Evolutionary conservation across 352 stramenopile genomes (phyloP).

Genomic region (Phytophthora ohioensis): DNA sequence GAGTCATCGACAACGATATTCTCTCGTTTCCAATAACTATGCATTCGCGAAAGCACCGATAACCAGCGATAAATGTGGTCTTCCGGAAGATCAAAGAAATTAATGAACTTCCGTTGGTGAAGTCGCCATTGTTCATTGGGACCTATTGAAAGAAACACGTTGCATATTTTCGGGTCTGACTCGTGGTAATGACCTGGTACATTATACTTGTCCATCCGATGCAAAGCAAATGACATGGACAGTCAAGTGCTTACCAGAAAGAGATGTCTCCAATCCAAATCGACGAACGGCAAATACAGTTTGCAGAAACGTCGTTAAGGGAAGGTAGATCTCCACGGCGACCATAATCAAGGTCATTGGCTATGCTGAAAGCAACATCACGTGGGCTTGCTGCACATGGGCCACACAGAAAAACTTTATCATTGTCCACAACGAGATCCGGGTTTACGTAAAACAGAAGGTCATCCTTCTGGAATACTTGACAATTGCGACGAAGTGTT

Average conservation of each 20-base stretch:
- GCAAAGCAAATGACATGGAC: slow-evolving; percentile 6
- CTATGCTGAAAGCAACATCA: background rate
- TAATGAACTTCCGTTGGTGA: background rate
- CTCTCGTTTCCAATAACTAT: background rate
- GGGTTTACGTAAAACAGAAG: background rate
- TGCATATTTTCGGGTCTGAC: background rate
- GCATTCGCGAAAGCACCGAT: background rate
- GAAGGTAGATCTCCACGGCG: background rate
- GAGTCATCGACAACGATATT: background rate
- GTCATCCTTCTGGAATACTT: too few relatives aligned
- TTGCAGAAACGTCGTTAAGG: background rate
- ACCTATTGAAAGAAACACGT: background rate
- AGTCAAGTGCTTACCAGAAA: background rate
- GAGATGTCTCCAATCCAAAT: slow-evolving; percentile 5
- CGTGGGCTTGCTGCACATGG: background rate
- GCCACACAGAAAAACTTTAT: background rate
- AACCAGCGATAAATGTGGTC: background rate
- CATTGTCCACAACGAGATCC: background rate
- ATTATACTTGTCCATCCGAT: background rate
- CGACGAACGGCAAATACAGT: slow-evolving; percentile 10
- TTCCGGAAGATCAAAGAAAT: background rate
- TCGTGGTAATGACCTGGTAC: background rate
- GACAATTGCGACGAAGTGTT: too few relatives aligned
- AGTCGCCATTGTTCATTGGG: background rate
- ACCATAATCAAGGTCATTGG: slow-evolving; percentile 2